These are phyloP conservation scores for Tetracentron sinense DNA, from an alignment of 164 flowering plant genomes.

Conservation along the genomic window DNA sequence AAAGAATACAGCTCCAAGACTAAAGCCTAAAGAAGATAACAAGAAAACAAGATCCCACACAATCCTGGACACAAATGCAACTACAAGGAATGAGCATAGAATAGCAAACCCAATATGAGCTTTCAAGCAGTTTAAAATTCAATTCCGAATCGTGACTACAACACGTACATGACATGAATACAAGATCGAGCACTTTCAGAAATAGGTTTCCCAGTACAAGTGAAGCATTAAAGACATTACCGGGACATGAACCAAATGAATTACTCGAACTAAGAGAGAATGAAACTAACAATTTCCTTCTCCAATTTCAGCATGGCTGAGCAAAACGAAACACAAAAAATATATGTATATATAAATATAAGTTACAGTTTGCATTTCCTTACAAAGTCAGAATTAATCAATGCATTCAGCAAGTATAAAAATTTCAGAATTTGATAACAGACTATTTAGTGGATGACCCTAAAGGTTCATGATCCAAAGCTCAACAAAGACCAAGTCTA, in stretches of 20 bases:
- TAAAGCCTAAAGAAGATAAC: too few species aligned
- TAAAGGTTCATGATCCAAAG: not conserved
- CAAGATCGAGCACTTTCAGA: not conserved
- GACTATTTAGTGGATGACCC: not conserved
- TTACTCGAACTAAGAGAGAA: not conserved
- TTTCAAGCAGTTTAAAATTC: not conserved
- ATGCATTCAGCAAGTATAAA: not conserved
- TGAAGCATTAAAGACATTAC: too few species aligned
- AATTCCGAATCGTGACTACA: too few species aligned
- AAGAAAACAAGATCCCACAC: too few species aligned
- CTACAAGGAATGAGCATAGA: not conserved
- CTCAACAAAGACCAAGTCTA: not conserved
- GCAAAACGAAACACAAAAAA: not conserved
- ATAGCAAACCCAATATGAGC: not conserved
- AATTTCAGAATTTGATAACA: too few species aligned
- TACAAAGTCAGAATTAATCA: not conserved
- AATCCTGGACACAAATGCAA: not conserved
- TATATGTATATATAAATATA: not conserved
- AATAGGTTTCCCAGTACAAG: not conserved
- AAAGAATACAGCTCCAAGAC: too few species aligned
- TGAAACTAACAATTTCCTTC: not conserved
- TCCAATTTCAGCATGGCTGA: not conserved
- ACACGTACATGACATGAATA: too few species aligned
- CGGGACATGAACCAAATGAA: not conserved
- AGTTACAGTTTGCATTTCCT: not conserved